Percentiles rank a stretch among this genome's conserved stretches.
Conservation (phyloP, 2,329 filamentous ascomycete genomes). For the Xylaria sp. region DNA sequence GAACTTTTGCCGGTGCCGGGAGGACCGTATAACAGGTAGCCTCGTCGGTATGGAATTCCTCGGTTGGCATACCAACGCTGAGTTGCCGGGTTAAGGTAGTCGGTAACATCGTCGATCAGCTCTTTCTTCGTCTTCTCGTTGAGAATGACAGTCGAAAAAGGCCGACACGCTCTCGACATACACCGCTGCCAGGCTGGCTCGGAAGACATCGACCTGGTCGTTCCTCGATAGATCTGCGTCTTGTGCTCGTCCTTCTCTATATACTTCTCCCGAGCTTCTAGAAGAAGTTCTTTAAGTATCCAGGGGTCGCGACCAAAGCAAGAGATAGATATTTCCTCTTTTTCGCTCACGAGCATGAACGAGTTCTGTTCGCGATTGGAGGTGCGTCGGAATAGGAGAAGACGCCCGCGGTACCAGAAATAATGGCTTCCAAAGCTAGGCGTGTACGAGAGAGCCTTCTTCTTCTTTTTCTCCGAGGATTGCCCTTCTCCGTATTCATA, state of each 20-base stretch:
- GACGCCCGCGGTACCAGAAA: constrained; percentile 71
- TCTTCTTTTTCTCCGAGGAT: constrained; percentile 50
- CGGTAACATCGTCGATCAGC: constrained; percentile 68
- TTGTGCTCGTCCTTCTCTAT: constrained; percentile 67
- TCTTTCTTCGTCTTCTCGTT: constrained; percentile 68
- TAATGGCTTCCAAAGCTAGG: constrained; percentile 73
- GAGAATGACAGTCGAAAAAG: constrained; percentile 73
- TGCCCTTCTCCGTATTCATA: constrained; percentile 50
- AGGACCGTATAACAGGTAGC: constrained; percentile 83
- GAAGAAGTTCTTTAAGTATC: constrained; percentile 69
- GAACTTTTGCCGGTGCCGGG: constrained; percentile 84
- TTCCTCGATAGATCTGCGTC: constrained; percentile 72
- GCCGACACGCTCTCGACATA: constrained; percentile 68
- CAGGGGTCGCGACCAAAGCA: constrained; percentile 70
- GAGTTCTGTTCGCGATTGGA: constrained; percentile 57
- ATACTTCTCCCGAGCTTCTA: constrained; percentile 66
- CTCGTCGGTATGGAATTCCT: constrained; percentile 85
- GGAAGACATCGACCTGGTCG: constrained; percentile 52
- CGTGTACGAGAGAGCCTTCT: constrained; percentile 68
- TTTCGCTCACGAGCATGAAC: constrained; percentile 58
- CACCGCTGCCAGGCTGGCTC: constrained; percentile 69
- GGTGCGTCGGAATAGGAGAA: constrained; percentile 67
- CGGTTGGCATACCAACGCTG: constrained; percentile 84
- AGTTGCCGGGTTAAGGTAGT: constrained; percentile 71
- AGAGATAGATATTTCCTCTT: constrained; percentile 68